Base-by-base conservation (phyloP, 495 filamentous ascomycete species). In the Talaromyces nanjingensis region DNA sequence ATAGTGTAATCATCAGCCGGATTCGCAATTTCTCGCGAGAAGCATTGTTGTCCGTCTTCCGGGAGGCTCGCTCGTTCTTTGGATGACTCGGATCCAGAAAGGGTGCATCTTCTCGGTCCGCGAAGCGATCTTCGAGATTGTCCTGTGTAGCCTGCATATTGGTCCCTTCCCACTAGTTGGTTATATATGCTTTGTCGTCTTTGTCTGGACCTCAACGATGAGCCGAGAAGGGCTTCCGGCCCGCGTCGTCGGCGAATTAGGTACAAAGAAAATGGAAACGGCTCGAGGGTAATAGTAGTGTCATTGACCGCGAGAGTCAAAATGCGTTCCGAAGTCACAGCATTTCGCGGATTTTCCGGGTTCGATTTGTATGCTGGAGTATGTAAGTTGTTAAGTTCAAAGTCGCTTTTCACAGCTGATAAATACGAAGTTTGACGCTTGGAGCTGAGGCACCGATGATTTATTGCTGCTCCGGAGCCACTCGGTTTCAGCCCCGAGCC, bases 1-100 rank as follows among this genome's bases (percentile, higher is more conserved):
- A 78, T 4, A 79, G 63, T 12, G 71, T 78, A 22, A 79, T 53
- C 68, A 79, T 77, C 39, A 81, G 62, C 4, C 77, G 77, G 24
- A 73, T 70, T 4, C 70, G 73, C 55, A 79, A 69, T 3, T 69
- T 70, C 11, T 56, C 63, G 37, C 63, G 55, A 52, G 54, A 31
- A 12, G 39, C 54, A 58, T 56, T 42, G 3, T 53, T 53, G 6
- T 60, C 55, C 4, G 37, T 16, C 45, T 37, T 39, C 61, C 47
- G 65, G 62, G 14, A 18, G 20, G 29, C 20, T 42, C 52, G 39
- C 39, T 53, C 42, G 53, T 34, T 31, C 16, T 37, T 63, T 47
- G 45, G 54, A 3, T 52, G 59, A 12, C 20, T 53, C 53, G 47
- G 57, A 29, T 52, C 24, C 47, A 80, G 73, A 45, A 80, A 80